Percentiles rank a stretch among this genome's conserved stretches.
These are phyloP conservation scores for Pseudozyma tsukubaensis DNA, from an alignment of 1,284 basidiomycete species.

Conservation along the genomic window DNA sequence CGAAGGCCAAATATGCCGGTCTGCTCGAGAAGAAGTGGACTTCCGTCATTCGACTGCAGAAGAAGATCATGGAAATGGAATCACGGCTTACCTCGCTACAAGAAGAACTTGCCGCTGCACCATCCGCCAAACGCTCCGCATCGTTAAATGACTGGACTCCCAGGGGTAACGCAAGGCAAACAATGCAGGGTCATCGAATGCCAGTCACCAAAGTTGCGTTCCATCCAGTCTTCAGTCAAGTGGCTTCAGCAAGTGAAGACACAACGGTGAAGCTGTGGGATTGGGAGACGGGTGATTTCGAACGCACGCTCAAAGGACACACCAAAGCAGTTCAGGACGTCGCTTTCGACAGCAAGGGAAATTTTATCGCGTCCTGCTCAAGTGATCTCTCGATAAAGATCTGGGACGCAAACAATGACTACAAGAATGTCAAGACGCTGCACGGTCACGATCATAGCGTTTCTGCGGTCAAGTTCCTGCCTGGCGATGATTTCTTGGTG, in stretches of 20 bases:
- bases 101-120: conserved; percentile 77
- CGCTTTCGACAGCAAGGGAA: conserved; percentile 87
- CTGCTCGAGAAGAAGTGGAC: conserved; percentile 96
- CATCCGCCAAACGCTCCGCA: conserved; percentile 75
- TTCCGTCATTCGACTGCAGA: conserved; percentile 88
- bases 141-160: conserved; percentile 84
- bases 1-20: conserved; percentile 83
- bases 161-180: conserved; percentile 80
- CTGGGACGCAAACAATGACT: conserved; percentile 89
- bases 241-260: conserved; percentile 88
- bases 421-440: conserved; percentile 86
- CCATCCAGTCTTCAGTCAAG: conserved; percentile 84
- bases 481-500: conserved; percentile 83
- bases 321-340: conserved; percentile 88
- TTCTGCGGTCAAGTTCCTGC: conserved; percentile 84
- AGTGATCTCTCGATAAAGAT: conserved; percentile 89
- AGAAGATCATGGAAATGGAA: conserved; percentile 83
- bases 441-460: conserved; percentile 92
- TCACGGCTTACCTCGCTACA: conserved; percentile 79
- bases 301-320: conserved; percentile 89
- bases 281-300: conserved; percentile 93
- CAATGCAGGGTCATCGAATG: conserved; percentile 82
- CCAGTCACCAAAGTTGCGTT: conserved; percentile 83
- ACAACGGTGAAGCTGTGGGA: conserved; percentile 92
- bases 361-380: conserved; percentile 84